phyloP scores from a whole-genome alignment of 169 alveolate genomes.

The Plasmodium adleri region DNA sequence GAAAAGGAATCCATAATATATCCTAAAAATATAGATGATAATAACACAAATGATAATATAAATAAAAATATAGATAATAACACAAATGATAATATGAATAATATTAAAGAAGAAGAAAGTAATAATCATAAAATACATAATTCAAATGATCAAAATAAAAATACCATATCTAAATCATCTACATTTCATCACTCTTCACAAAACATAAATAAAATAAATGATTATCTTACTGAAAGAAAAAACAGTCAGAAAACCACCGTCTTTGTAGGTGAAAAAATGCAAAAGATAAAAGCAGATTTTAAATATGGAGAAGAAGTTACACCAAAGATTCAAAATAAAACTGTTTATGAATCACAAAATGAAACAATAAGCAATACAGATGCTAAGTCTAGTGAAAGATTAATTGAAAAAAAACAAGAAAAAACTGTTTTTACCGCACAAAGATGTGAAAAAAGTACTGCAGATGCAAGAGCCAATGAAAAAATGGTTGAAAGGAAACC shows the following conservation, averaged over 20 bases:
- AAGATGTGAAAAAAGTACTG: conserved; percentile 12
- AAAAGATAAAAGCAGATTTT: conserved; percentile 63
- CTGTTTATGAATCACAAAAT: conserved; percentile 15
- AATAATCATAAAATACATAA: neutral
- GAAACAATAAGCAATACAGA: conserved; percentile 22
- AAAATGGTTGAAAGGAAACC: conserved; percentile 10
- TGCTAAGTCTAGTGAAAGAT: conserved; percentile 16
- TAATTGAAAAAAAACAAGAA: neutral
- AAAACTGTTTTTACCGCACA: conserved; percentile 17
- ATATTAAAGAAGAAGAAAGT: neutral
- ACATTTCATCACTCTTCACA: neutral
- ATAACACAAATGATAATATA: neutral
- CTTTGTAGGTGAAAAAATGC: conserved; percentile 71
- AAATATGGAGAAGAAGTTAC: conserved; percentile 68
- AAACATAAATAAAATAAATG: conserved; percentile 43
- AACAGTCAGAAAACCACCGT: conserved; percentile 31
- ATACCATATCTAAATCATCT: neutral
- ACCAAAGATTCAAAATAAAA: neutral
- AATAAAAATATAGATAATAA: neutral
- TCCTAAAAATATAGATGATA: no score
- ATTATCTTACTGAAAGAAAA: conserved; percentile 33
- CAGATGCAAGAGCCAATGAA: conserved; percentile 58
- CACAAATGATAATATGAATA: neutral
- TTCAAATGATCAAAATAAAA: neutral
- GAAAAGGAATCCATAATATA: no score